Evolutionary conservation across 176 grass and related monocot species (phyloP), one percentile per base, ranked within the genome.

Genomic region (Microstegium vimineum): DNA sequence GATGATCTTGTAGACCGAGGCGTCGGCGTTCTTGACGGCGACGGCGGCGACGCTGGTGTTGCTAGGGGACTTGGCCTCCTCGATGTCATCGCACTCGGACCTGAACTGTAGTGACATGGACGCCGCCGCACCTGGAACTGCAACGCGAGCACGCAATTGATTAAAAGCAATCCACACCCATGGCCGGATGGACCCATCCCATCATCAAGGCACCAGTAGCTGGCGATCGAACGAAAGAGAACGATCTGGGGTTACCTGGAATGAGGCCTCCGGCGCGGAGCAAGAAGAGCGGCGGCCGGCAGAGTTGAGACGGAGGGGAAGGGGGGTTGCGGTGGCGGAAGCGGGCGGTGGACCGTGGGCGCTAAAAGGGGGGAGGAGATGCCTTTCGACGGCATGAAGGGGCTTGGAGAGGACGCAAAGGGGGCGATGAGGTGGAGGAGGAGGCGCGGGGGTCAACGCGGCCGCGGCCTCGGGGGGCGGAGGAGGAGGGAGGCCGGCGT

Each of bases 71-170:
- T 88, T 81, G 71, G 77, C 85, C 59, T 94, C 91, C 88, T 94
- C 85, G 81, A 94, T 74, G 88, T 90, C 91, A 90, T 86, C 61
- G 70, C 86, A 89, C 78, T 85, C 79, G 81, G 81, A 54, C 66
- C 61, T 94, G 85, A 79, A 90, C 66, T 91, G 89, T 62, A 87
- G 7, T 74, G 91, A 88, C 94, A 97, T 97, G 65, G 80, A 71
- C 7, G 36, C 72, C 73, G 23, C 64, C 0, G 47, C 16, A 84
- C 70, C 91, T 91, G 84, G 22, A 27, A 25, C 57, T 61, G 56
- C 62, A 74, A 25, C 49, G 49, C 18, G n/a, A n/a, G n/a, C n/a
- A n/a, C n/a, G n/a, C n/a, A n/a, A n/a, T n/a, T n/a, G n/a, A n/a
- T n/a, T n/a, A n/a, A n/a, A n/a, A n/a, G n/a, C n/a, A n/a, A n/a